These are phyloP conservation scores for Kurtzmaniella quercitrusa DNA, from an alignment of 1,139 yeast species.

Conservation along the genomic window DNA sequence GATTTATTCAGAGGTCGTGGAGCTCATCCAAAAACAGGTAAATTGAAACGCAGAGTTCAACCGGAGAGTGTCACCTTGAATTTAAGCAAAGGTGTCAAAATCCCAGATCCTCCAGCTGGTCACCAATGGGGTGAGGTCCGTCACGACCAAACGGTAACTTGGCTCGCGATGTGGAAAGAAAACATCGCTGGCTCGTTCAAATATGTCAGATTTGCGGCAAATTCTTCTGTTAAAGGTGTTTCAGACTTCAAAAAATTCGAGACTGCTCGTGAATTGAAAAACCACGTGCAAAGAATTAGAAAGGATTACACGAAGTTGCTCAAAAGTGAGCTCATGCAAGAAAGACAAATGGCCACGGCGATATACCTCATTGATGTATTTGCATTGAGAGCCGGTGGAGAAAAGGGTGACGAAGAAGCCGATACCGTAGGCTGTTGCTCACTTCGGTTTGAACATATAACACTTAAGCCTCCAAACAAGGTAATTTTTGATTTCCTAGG, in stretches of 20 bases:
- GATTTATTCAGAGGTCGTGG: conserved; percentile 96
- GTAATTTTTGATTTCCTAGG: conserved; percentile 95
- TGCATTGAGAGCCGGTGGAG: conserved; percentile 98
- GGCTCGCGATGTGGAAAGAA: conserved; percentile 98
- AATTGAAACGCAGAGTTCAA: conserved; percentile 70
- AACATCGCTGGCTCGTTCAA: conserved; percentile 80
- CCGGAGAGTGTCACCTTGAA: conserved; percentile 91
- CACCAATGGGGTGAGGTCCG: conserved; percentile 87
- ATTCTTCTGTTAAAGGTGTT: conserved; percentile 86
- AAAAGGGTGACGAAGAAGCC: conserved; percentile 95
- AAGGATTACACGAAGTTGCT: conserved; percentile 68
- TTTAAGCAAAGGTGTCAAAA: conserved; percentile 63
- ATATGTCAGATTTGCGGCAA: conserved; percentile 89
- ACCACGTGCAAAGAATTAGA: conserved; percentile 70
- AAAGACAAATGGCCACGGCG: conserved; percentile 92
- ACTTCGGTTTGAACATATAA: conserved; percentile 81
- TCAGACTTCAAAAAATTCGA: conserved; percentile 90
- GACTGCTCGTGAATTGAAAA: conserved; percentile 80
- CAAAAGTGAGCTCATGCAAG: conserved; percentile 74
- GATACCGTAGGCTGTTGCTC: conserved; percentile 99
- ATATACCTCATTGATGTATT: conserved; percentile 90
- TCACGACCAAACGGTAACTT: conserved; percentile 87
- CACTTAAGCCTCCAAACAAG: conserved; percentile 78
- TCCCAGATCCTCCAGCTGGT: conserved; percentile 85
- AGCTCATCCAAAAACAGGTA: conserved; percentile 94